Base-by-base conservation (phyloP, 371 early-diverging fungal genomes). In the Mortierella polycephala region DNA sequence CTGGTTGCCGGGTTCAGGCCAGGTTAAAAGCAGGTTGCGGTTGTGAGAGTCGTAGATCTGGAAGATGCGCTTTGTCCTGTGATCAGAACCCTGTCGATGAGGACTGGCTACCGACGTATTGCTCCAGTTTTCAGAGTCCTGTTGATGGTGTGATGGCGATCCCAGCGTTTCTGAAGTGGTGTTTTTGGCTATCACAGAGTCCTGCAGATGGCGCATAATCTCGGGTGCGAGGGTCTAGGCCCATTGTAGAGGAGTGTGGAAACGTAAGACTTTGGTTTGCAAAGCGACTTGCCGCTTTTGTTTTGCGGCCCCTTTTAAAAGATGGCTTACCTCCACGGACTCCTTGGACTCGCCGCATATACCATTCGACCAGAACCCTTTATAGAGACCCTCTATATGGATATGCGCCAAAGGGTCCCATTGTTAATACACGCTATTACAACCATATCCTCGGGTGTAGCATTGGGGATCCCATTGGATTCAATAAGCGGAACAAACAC, bases 11-110 rank as follows among this genome's bases (percentile, higher is more conserved):
- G 81, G 83, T 13, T 77, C 79, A 0, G 85, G 84, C 86, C 87
- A 86, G 13, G 75, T 74, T 42, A 85, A 68, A n/a, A 85, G 58
- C 9, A 77, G 45, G 13, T 75, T 74, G 21, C 67, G 55, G 45
- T 79, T 76, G 9, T 71, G 58, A 7, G 76, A 64, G 62, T 85
- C 83, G 37, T 83, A 70, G 14, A 86, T 62, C 66, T 85, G 85
- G 58, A 86, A 86, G 45, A 86, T 80, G 8, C 85, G 75, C 44
- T 81, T 73, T 44, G 83, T 81, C 14, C 54, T 51, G 20, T 64
- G 46, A 14, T 69, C 74, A 7, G 59, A 53, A 53, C 41, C 54
- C 23, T 58, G 64, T 39, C 65, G 63, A 42, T 30, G 83, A 30
- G 61, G 79, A 40, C 52, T 65, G 14, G 58, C 56, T 11, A 51